Percentiles rank a stretch among this genome's conserved stretches.
Evolutionary conservation across 805 yeast species (phyloP).

Genomic region (Blastobotrys americana): DNA sequence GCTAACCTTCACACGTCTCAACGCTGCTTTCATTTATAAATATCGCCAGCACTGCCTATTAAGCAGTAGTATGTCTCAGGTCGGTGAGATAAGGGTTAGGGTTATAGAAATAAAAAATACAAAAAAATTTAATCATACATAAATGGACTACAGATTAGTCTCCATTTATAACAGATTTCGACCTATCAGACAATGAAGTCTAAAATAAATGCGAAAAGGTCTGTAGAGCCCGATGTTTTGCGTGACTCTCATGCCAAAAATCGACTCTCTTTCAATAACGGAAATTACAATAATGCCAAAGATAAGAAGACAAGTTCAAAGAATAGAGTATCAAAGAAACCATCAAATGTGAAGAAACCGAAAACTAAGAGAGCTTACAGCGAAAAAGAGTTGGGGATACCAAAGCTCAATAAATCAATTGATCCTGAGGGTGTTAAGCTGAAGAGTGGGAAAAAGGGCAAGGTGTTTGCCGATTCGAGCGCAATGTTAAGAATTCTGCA

Average conservation of each 20-base stretch:
- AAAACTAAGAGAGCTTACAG: slow-evolving; percentile 38
- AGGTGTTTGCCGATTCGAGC: slow-evolving; percentile 41
- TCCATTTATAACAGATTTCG: too few relatives aligned
- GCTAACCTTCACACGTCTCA: too few relatives aligned
- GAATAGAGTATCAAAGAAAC: slow-evolving; percentile 15
- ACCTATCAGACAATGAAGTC: too few relatives aligned
- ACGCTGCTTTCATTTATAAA: too few relatives aligned
- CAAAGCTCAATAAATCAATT: slow-evolving; percentile 72
- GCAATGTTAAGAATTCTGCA: slow-evolving; percentile 70
- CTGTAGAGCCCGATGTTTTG: slow-evolving; percentile 33
- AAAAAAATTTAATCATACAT: not conserved
- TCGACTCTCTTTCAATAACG: slow-evolving; percentile 13
- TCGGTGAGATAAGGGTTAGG: not conserved
- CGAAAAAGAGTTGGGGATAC: slow-evolving; percentile 75
- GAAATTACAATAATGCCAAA: slow-evolving; percentile 13
- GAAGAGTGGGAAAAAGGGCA: slow-evolving; percentile 68
- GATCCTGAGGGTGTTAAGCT: slow-evolving; percentile 73
- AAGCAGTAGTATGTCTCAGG: too few relatives aligned
- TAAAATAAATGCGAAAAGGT: slow-evolving; percentile 11
- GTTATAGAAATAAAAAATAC: not conserved
- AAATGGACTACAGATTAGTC: too few relatives aligned
- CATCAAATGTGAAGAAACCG: slow-evolving; percentile 13
- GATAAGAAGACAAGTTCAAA: slow-evolving; percentile 7
- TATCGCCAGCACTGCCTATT: too few relatives aligned
- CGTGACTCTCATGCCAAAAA: slow-evolving; percentile 22